Evolutionary conservation across 148 eudicot species (phyloP).

Genomic region (Fagopyrum esculentum): DNA sequence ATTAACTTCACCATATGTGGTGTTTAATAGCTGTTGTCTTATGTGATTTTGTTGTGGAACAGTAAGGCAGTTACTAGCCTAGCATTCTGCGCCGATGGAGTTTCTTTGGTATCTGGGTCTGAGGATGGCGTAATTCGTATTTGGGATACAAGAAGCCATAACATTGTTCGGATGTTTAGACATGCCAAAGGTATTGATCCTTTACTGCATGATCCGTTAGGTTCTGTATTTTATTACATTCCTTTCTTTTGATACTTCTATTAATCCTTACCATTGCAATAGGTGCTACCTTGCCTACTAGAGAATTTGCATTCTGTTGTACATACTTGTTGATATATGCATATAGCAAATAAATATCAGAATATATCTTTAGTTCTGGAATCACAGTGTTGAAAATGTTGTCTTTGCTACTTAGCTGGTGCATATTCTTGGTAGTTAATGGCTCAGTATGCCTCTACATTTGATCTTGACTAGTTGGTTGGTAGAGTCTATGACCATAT

Average conservation of each 20-base stretch:
- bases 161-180: slow-evolving; percentile 58
- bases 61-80: slow-evolving; percentile 84
- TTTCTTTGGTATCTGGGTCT: slow-evolving; percentile 69
- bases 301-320: neutral
- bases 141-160: slow-evolving; percentile 77
- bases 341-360: neutral
- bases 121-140: slow-evolving; percentile 86
- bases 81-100: slow-evolving; percentile 60
- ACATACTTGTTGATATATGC: neutral
- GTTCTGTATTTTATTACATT: neutral
- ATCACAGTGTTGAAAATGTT: neutral
- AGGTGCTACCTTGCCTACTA: neutral
- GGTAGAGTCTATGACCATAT: neutral
- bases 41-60: slow-evolving; percentile 20
- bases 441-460: too few relatives aligned
- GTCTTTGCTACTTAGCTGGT: too few relatives aligned
- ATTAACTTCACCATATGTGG: too few relatives aligned
- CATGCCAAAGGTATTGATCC: slow-evolving; percentile 66
- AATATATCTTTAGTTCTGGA: neutral
- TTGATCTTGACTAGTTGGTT: too few relatives aligned
- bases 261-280: neutral
- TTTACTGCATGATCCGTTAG: neutral
- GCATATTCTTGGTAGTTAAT: too few relatives aligned
- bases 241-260: neutral
- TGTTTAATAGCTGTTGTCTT: neutral